Percentiles rank a stretch among this genome's conserved stretches.
These are phyloP conservation scores for Verticillium klebahnii DNA, from an alignment of 2,329 filamentous ascomycete genomes.

Conservation along the genomic window DNA sequence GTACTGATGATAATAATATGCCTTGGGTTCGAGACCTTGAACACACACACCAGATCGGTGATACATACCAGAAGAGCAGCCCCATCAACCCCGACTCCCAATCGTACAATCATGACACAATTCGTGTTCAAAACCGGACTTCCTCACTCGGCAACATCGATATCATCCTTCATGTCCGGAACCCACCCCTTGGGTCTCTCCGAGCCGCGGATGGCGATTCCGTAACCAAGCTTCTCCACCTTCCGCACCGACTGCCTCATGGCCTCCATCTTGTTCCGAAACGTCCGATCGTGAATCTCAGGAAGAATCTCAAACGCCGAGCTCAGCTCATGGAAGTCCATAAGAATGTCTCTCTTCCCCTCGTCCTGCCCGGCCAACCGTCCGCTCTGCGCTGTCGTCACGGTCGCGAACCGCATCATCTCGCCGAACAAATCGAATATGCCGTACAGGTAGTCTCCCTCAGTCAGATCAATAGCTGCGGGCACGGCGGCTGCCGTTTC, in stretches of 20 bases:
- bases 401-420: conserved; percentile 94
- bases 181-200: conserved; percentile 91
- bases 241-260: conserved; percentile 90
- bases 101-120: neutral
- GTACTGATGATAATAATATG: too few relatives aligned
- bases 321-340: conserved; percentile 75
- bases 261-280: conserved; percentile 75
- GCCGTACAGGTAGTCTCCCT: conserved; percentile 84
- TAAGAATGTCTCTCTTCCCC: conserved; percentile 57
- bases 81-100: neutral
- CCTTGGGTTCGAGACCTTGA: too few relatives aligned
- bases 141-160: neutral
- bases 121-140: too few relatives aligned
- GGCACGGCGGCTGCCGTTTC: conserved; percentile 50
- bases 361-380: conserved; percentile 32
- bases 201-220: conserved; percentile 77
- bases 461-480: conserved; percentile 58
- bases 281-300: conserved; percentile 51
- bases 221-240: conserved; percentile 87
- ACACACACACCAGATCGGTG: too few relatives aligned
- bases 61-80: neutral
- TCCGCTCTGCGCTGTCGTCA: conserved; percentile 73
- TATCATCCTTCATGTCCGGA: conserved; percentile 55
- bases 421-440: conserved; percentile 93
- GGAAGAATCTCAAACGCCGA: conserved; percentile 71